phyloP scores from a whole-genome alignment of 768 basidiomycete genomes.

The Hypsizygus marmoreus region DNA sequence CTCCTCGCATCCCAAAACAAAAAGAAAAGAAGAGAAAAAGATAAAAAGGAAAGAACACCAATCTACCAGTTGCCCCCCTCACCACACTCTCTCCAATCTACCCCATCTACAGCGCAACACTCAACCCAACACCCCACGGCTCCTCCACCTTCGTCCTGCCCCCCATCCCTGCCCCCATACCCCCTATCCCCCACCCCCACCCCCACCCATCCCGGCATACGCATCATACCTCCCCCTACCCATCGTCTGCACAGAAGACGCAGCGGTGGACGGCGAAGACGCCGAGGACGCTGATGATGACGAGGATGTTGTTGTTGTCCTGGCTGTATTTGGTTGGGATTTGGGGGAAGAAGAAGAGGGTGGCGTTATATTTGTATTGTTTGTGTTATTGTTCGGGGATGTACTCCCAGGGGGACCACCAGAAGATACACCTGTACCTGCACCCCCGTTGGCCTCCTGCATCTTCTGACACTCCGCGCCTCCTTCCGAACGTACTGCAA shows the following conservation, averaged over 20 bases:
- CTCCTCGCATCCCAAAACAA: not conserved
- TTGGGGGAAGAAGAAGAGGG: not conserved
- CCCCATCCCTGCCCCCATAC: not conserved
- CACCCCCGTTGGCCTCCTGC: constrained; percentile 29
- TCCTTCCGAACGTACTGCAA: constrained; percentile 75
- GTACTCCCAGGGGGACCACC: not conserved
- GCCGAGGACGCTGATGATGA: not conserved
- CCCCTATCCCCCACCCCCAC: not conserved
- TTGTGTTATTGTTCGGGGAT: not conserved
- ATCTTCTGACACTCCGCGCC: constrained; percentile 70
- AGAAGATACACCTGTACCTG: not conserved
- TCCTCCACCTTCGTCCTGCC: constrained; percentile 14
- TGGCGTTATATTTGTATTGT: not conserved
- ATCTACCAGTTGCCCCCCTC: not conserved
- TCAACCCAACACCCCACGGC: constrained; percentile 15
- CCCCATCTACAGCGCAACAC: constrained; percentile 10
- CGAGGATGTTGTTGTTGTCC: not conserved
- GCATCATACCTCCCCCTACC: not conserved
- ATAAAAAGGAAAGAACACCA: not conserved
- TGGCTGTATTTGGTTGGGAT: not conserved
- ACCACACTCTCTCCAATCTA: not conserved
- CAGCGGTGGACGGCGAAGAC: constrained; percentile 1
- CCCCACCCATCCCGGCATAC: not conserved
- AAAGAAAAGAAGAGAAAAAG: not conserved
- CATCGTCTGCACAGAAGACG: not conserved